Conservation (phyloP, 2,329 filamentous ascomycete species). For the Neofusicoccum laricinum region DNA sequence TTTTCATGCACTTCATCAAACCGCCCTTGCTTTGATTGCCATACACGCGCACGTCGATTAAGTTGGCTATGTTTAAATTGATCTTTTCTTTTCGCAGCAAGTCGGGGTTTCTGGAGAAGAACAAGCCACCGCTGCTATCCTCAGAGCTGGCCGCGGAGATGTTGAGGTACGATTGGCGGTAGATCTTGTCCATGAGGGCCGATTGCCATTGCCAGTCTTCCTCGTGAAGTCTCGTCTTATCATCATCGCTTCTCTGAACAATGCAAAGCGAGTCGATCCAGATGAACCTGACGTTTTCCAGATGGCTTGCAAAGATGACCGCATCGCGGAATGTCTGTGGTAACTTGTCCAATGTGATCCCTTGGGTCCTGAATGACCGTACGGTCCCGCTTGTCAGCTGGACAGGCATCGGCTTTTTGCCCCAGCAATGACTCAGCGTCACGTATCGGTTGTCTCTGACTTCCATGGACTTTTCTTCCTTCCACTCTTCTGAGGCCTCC, state of each 20-base stretch:
- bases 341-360: slow-evolving; percentile 12
- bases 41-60: background rate
- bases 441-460: background rate
- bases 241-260: slow-evolving; percentile 13
- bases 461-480: background rate
- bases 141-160: background rate
- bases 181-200: background rate
- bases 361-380: background rate
- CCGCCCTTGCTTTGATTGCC: too few relatives aligned
- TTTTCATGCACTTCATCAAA: background rate
- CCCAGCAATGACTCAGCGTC: slow-evolving; percentile 20
- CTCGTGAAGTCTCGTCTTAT: background rate
- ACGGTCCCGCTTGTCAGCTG: slow-evolving; percentile 10
- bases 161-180: background rate
- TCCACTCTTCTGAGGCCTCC: slow-evolving; percentile 4
- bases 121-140: background rate
- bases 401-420: background rate
- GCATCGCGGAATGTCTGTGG: slow-evolving; percentile 21
- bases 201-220: slow-evolving; percentile 1
- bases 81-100: background rate
- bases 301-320: slow-evolving; percentile 9
- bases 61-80: background rate
- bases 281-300: slow-evolving; percentile 18
- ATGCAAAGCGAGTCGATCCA: slow-evolving; percentile 19
- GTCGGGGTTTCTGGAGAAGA: background rate